Evolutionary conservation across 306 rosid genomes (phyloP).

Genomic region (Trifolium dubium): DNA sequence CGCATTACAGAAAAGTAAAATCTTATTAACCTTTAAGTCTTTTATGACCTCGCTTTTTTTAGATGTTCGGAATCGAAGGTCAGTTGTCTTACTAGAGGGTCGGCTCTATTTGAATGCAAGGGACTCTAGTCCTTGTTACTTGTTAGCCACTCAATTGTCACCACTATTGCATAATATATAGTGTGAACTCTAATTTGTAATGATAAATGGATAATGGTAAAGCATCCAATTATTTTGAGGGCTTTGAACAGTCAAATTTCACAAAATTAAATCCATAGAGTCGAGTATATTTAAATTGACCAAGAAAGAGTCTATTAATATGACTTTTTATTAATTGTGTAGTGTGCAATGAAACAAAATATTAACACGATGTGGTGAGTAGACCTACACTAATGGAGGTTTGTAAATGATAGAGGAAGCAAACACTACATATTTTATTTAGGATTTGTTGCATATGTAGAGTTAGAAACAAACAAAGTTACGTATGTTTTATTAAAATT

Average conservation of each 20-base stretch:
- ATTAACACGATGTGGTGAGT: slow-evolving; percentile 44
- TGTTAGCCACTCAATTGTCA: no score
- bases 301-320: slow-evolving; percentile 31
- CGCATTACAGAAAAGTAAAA: no score
- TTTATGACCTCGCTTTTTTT: no score
- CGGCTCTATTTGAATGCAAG: no score
- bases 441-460: slow-evolving; percentile 44
- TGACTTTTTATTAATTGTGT: slow-evolving; percentile 35
- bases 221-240: slow-evolving; percentile 48
- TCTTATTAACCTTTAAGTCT: no score
- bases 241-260: slow-evolving; percentile 53
- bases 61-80: no score
- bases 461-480: slow-evolving; percentile 67
- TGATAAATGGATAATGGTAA: slow-evolving; percentile 43
- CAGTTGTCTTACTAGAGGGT: no score
- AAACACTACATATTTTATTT: slow-evolving; percentile 32
- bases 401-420: slow-evolving; percentile 40
- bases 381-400: slow-evolving; percentile 48
- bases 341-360: slow-evolving; percentile 47
- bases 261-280: slow-evolving; percentile 7
- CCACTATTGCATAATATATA: background rate
- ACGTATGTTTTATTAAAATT: slow-evolving; percentile 55
- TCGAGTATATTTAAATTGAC: slow-evolving; percentile 37
- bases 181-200: slow-evolving; percentile 49
- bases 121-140: no score